These are phyloP conservation scores for Adansonia grandidieri DNA, from an alignment of 441 rosid species.

Conservation along the genomic window DNA sequence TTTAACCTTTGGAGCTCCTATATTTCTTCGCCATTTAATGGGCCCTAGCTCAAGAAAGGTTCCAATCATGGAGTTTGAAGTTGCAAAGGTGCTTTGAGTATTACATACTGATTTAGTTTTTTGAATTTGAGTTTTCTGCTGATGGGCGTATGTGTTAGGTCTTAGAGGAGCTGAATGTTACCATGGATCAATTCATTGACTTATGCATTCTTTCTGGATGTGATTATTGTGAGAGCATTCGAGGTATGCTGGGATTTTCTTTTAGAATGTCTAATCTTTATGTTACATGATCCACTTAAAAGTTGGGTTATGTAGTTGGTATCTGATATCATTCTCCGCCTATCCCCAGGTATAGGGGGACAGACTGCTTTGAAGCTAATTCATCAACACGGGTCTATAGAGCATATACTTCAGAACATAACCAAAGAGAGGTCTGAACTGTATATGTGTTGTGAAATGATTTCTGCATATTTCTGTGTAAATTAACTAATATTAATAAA, in stretches of 20 bases:
- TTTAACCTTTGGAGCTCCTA: constrained; percentile 92
- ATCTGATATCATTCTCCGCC: background rate
- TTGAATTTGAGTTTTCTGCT: constrained; percentile 20
- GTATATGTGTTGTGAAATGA: constrained; percentile 6
- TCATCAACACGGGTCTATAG: constrained; percentile 92
- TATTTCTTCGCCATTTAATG: constrained; percentile 96
- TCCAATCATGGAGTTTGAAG: constrained; percentile 95
- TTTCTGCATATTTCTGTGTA: background rate
- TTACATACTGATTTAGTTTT: constrained; percentile 2
- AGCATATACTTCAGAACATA: constrained; percentile 77
- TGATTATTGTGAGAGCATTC: constrained; percentile 96
- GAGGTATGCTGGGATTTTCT: constrained; percentile 54
- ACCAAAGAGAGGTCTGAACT: constrained; percentile 75
- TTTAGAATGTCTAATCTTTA: constrained; percentile 9
- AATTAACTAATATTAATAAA: too few species aligned
- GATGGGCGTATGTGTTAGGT: constrained; percentile 48
- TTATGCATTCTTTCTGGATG: constrained; percentile 97
- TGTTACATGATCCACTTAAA: constrained; percentile 8
- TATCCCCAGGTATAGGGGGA: constrained; percentile 87
- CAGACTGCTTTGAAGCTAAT: constrained; percentile 91
- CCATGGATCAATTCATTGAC: constrained; percentile 96
- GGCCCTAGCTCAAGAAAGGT: constrained; percentile 96
- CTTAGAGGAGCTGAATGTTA: constrained; percentile 83
- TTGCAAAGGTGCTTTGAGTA: constrained; percentile 59
- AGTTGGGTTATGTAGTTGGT: background rate